Conservation (phyloP, 306 rosid genomes). For the Quercus wislizeni region DNA sequence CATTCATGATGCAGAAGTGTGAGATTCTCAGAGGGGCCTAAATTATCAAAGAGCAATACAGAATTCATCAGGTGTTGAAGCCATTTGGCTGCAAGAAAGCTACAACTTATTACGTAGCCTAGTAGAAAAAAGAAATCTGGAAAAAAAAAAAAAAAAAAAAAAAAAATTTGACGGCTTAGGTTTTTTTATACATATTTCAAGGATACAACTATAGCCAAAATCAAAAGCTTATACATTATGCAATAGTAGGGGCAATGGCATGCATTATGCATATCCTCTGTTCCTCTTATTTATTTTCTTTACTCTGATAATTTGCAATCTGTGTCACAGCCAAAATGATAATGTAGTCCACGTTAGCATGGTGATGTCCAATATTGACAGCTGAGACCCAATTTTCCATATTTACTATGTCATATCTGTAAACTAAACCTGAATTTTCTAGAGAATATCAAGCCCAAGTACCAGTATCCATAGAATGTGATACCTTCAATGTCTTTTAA, state of each 20-base stretch:
- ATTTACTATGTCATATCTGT: background rate
- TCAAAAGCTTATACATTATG: background rate
- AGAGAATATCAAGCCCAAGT: background rate
- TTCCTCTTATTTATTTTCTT: background rate
- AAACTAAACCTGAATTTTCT: background rate
- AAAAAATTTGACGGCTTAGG: too few species aligned
- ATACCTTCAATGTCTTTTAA: constrained; percentile 9
- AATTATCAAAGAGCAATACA: too few species aligned
- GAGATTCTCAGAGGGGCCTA: too few species aligned
- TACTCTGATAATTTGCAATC: background rate
- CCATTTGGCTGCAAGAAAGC: background rate
- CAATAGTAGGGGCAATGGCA: too few species aligned
- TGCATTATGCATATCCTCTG: too few species aligned
- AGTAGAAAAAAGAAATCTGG: background rate
- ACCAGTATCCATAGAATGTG: background rate
- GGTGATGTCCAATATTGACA: background rate
- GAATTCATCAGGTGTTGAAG: too few species aligned
- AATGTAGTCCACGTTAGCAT: background rate
- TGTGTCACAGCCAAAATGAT: background rate
- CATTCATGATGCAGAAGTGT: background rate
- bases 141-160: background rate
- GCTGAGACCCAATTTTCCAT: background rate
- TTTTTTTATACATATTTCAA: background rate
- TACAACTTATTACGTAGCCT: background rate
- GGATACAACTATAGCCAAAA: background rate